A percentile compares a stretch with the other conserved stretches of the same genome.
Evolutionary conservation across 495 filamentous ascomycete species (phyloP).

Genomic region (Penicillium roqueforti): DNA sequence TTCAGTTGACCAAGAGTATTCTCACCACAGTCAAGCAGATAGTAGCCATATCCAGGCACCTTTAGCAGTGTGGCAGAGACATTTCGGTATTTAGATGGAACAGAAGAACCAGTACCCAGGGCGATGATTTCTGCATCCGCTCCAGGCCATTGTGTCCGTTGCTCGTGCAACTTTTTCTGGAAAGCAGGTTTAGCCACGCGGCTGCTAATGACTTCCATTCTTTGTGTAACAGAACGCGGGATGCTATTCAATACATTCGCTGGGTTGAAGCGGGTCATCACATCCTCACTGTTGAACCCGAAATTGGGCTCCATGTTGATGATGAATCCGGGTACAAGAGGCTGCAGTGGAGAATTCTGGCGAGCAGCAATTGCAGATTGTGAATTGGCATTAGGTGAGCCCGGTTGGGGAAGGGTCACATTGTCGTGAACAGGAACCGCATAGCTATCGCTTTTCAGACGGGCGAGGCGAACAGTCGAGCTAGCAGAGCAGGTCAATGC

Average conservation of each 20-base stretch:
- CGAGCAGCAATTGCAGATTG: slow-evolving; percentile 8
- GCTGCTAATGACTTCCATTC: slow-evolving; percentile 25
- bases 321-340: slow-evolving; percentile 46
- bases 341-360: slow-evolving; percentile 23
- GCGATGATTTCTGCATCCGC: slow-evolving; percentile 76
- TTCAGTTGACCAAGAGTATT: slow-evolving; percentile 88
- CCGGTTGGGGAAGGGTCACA: slow-evolving; percentile 33
- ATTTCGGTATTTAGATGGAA: slow-evolving; percentile 91
- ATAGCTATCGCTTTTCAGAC: slow-evolving; percentile 66
- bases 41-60: slow-evolving; percentile 77
- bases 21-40: slow-evolving; percentile 88
- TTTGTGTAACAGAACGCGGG: slow-evolving; percentile 42
- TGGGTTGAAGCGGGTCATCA: slow-evolving; percentile 53
- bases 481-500: slow-evolving; percentile 58
- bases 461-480: slow-evolving; percentile 60
- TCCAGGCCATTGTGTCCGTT: slow-evolving; percentile 55
- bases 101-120: slow-evolving; percentile 84
- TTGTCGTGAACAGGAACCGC: slow-evolving; percentile 59
- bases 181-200: slow-evolving; percentile 27
- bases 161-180: slow-evolving; percentile 31
- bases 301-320: slow-evolving; percentile 65
- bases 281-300: slow-evolving; percentile 44
- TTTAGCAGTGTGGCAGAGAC: slow-evolving; percentile 83
- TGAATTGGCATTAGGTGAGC: slow-evolving; percentile 15
- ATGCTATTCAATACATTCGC: slow-evolving; percentile 29